A percentile compares a stretch with the other conserved stretches of the same genome.
Conservation (phyloP, 176 grass and related monocot genomes). For the Avena insularis region DNA sequence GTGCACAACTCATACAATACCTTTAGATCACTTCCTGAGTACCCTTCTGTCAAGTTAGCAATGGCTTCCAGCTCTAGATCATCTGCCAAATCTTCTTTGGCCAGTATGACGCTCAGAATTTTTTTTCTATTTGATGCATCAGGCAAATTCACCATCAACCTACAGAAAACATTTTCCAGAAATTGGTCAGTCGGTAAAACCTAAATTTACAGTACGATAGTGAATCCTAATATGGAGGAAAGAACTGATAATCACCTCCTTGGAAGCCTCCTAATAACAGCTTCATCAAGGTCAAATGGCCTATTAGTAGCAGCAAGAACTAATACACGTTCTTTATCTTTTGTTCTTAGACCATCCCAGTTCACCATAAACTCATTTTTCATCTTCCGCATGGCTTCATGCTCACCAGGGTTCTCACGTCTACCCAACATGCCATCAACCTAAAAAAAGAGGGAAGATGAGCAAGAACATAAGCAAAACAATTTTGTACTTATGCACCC, state of each 20-base stretch:
- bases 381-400: slow-evolving; percentile 99
- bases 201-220: neutral
- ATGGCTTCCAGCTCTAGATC: slow-evolving; percentile 82
- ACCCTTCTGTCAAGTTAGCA: slow-evolving; percentile 92
- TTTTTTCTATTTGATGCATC: slow-evolving; percentile 92
- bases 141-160: slow-evolving; percentile 99
- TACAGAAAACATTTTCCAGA: slow-evolving; percentile 43
- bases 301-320: slow-evolving; percentile 98
- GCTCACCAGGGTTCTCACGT: slow-evolving; percentile 97
- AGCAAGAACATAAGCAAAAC: slow-evolving; percentile 24
- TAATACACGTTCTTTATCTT: slow-evolving; percentile 93
- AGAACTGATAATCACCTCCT: slow-evolving; percentile 61
- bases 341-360: slow-evolving; percentile 96
- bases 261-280: slow-evolving; percentile 95
- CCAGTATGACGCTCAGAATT: slow-evolving; percentile 87
- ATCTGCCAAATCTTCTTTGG: slow-evolving; percentile 86
- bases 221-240: slow-evolving; percentile 24
- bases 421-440: slow-evolving; percentile 97
- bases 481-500: neutral
- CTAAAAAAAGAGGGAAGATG: slow-evolving; percentile 40
- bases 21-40: slow-evolving; percentile 98
- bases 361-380: slow-evolving; percentile 99
- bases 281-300: slow-evolving; percentile 98
- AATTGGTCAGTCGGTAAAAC: slow-evolving; percentile 19
- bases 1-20: slow-evolving; percentile 39